A percentile compares a stretch with the other conserved stretches of the same genome.
phyloP scores from a whole-genome alignment of 78 protist species.

The Bigelowiella natans region DNA sequence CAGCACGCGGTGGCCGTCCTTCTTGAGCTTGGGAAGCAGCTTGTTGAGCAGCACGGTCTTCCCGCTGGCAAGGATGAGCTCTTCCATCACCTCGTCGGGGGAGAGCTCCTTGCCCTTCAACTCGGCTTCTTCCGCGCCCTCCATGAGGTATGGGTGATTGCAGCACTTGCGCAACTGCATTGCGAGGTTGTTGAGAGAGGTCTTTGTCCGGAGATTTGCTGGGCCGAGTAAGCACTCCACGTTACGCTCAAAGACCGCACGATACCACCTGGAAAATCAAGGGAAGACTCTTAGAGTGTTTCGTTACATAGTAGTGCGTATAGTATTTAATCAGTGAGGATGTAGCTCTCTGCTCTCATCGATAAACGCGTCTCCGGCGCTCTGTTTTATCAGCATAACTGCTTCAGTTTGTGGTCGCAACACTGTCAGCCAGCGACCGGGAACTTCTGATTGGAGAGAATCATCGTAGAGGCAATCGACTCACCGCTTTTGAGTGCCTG shows the following conservation, averaged over 20 bases:
- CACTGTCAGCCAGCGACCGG: too few species aligned
- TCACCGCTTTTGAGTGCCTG: conserved; percentile 71
- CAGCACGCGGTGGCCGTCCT: conserved; percentile 32
- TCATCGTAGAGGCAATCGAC: too few species aligned
- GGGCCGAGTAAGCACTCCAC: neutral
- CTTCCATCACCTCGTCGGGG: neutral
- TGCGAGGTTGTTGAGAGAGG: conserved; percentile 12
- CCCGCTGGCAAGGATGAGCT: conserved; percentile 2
- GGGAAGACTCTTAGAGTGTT: too few species aligned
- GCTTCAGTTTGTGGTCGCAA: too few species aligned
- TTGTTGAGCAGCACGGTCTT: conserved; percentile 42
- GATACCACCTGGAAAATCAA: too few species aligned
- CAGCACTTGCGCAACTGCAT: conserved; percentile 85
- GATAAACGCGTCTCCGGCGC: too few species aligned
- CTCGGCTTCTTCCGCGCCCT: neutral
- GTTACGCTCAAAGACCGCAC: conserved; percentile 73
- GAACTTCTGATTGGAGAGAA: too few species aligned
- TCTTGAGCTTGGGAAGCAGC: conserved; percentile 31
- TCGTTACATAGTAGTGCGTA: too few species aligned
- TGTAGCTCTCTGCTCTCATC: too few species aligned
- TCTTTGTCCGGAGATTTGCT: neutral
- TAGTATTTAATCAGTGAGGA: too few species aligned
- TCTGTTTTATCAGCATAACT: too few species aligned
- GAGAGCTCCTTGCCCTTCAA: neutral
- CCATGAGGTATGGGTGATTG: conserved; percentile 80